Evolutionary conservation across 225 moss, liverwort and hornwort species (phyloP), one percentile per base, ranked within the genome.

Genomic region (Sphagnum contortum): DNA sequence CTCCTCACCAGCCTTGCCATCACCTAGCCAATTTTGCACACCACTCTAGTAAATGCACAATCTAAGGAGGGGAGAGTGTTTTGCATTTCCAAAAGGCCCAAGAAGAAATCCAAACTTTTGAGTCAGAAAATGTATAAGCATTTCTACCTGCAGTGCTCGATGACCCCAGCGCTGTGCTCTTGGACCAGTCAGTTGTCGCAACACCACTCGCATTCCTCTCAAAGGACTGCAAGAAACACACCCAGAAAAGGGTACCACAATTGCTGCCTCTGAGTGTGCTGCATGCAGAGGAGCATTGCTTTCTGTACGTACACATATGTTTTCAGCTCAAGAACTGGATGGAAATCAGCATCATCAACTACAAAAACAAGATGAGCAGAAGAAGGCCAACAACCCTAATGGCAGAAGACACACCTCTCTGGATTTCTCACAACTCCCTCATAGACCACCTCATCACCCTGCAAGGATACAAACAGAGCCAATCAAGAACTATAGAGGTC

Each of bases 371-470:
- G 29, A 29, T 29, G 29, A 29, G 1, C 29, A 29, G 29, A 29
- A 29, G 29, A 29, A 29, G 29, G 29, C 29, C 29, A 29, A 29
- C 29, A 29, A 29, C 29, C 29, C 29, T 29, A 29, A 29, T 29
- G 29, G 29, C 29, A 29, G 1, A 29, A 29, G 29, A 64, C 1
- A 45, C 68, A 82, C 81, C 81, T 82, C 49, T 75, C 75, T 5
- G 78, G 78, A 62, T 82, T 82, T 70, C 81, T 82, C 59, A 82
- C 81, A 50, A 78, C 67, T 49, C 81, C 81, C 75, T 82, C 81
- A 54, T 77, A 82, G 11, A 82, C 63, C 55, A 82, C 81, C 64
- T 82, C 81, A 57, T 82, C 81, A 8, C 74, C 75, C 81, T 82
- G 69, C 52, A 52, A 52, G 52, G 7, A 0, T 52, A 52, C 52